Base-by-base conservation (phyloP, 805 yeast species). In the Yamadazyma phyllophila region DNA sequence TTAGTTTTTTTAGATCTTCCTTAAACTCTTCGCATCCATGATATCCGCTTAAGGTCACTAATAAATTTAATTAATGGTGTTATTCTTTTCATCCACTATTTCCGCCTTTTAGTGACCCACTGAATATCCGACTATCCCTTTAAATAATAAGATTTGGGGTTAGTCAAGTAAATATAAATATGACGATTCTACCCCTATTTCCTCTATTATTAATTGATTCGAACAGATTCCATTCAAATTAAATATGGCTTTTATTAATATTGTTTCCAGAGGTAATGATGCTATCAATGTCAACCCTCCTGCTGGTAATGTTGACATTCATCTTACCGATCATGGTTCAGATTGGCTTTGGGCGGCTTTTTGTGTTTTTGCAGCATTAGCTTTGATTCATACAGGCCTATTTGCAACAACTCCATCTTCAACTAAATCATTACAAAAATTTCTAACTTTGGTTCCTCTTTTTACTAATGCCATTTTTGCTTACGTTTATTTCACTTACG, bases 321-420 rank as follows among this genome's bases (percentile, higher is more conserved):
- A 74, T 45, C 48, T 82, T 29, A 81, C 85, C 10, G 49, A 58
- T 11, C 79, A 76, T 54, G 87, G 88, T 59, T 80, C 85, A 7
- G 78, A 78, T 59, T 82, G 85, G 86, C 69, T 77, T 52, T 82
- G 86, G 86, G 76, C 87, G 1, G 82, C 67, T 11, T 81, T 82
- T 55, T 60, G 77, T 4, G 43, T 79, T 32, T 74, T 80, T 53
- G 67, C 68, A 14, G 39, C 71, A 0, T 57, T 71, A n/a, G 57
- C 78, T 12, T 39, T 67, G 33, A 54, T 50, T 26, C 62, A 63
- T 45, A 59, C 54, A 14, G 46, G 52, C 7, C 35, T 61, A 36
- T 66, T 57, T 40, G 57, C 55, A 11, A 56, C 64, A 31, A 57
- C 63, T 15, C 49, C 53, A 24, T 55, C 61, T 17, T 40, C 49